These are phyloP conservation scores for Fusarium scirpi DNA, from an alignment of 2,329 filamentous ascomycete genomes.

Conservation along the genomic window DNA sequence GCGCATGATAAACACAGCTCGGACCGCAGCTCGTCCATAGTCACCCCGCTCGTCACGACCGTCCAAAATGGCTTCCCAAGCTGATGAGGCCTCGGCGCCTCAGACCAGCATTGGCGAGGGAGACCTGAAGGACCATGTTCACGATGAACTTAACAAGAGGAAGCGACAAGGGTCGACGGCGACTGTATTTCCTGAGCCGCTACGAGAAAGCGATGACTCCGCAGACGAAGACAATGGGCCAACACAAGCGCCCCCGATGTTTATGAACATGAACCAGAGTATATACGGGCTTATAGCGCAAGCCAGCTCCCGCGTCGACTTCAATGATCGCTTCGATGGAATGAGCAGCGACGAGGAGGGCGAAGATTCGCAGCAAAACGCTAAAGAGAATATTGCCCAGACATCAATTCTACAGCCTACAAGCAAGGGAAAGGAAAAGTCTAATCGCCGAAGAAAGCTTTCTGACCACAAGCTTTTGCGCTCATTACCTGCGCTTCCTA, in stretches of 20 bases:
- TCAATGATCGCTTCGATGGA: constrained; percentile 82
- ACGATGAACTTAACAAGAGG: constrained; percentile 61
- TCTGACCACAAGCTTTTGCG: constrained; percentile 75
- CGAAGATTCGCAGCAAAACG: constrained; percentile 63
- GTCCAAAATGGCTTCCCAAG: constrained; percentile 38
- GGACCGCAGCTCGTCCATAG: constrained; percentile 1
- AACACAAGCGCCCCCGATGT: constrained; percentile 61
- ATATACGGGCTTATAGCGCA: constrained; percentile 94
- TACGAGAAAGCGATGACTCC: constrained; percentile 63
- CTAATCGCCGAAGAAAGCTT: constrained; percentile 67
- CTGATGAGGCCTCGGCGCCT: constrained; percentile 31
- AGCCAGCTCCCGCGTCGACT: constrained; percentile 84
- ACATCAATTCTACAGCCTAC: constrained; percentile 56
- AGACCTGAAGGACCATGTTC: constrained; percentile 54
- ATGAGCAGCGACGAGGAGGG: constrained; percentile 87
- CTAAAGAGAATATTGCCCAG: constrained; percentile 54
- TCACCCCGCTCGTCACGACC: constrained; percentile 25
- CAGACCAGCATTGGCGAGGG: constrained; percentile 50
- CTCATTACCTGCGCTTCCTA: constrained; percentile 72
- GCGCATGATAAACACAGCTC: neutral
- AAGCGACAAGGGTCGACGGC: constrained; percentile 54
- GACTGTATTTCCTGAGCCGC: constrained; percentile 62
- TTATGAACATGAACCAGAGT: constrained; percentile 89
- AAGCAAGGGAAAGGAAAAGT: constrained; percentile 50
- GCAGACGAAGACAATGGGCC: constrained; percentile 62